Base-by-base conservation (phyloP, 2,329 filamentous ascomycete genomes). In the Calonectria naviculata region DNA sequence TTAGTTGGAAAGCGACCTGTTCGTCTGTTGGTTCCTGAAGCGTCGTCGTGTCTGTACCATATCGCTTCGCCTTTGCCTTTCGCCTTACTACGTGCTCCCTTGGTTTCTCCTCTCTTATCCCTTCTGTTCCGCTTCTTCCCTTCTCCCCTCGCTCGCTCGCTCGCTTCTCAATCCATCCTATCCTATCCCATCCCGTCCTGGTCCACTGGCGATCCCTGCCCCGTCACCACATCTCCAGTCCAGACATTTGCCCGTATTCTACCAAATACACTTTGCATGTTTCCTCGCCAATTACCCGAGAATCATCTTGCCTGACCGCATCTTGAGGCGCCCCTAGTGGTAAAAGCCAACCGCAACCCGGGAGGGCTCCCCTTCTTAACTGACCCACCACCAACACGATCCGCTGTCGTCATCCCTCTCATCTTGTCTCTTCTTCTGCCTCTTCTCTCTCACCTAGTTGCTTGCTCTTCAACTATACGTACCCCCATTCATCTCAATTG, bases 21-120 rank as follows among this genome's bases (percentile, higher is more conserved):
- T 73, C 72, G 68, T 67, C 62, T 69, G 66, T 62, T 44, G 44
- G 71, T 69, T 67, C 63, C 65, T 71, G 69, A 70, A 67, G 26
- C 67, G 56, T 70, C 63, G 46, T 28, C 31, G 52, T 66, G 44
- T 54, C 62, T 52, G 54, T 44, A n/a, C 64, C 49, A 19, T 58
- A 65, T 70, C 62, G 68, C 62, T 52, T 70, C 49, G 66, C 67
- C 44, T 64, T 49, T 68, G 46, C 52, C 49, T 36, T 62, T 72
- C 62, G 47, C 44, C 42, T 71, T 28, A 64, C 67, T 74, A 29
- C 46, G 36, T 47, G 29, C 38, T 58, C 52, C 38, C 56, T 61
- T n/a, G 7, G 34, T 60, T 42, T 60, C 56, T 36, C 56, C 56
- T 60, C 56, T 58, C 52, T 58, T 38, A 19, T 26, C 34, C 52